phyloP scores from a whole-genome alignment of 177 flowering plant species.

The Telopea speciosissima region DNA sequence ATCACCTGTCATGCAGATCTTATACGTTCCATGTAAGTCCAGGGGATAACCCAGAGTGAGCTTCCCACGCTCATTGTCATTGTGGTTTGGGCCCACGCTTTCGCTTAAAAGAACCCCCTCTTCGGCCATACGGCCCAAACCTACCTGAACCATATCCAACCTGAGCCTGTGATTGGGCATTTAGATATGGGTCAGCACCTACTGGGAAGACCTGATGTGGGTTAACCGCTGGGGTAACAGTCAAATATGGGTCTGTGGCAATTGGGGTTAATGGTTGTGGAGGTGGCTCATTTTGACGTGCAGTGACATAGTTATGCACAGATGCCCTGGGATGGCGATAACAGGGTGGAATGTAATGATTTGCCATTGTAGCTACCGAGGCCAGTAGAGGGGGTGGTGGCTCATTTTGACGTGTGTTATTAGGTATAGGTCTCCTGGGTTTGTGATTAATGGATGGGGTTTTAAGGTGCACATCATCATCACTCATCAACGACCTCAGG shows the following conservation, averaged over 20 bases:
- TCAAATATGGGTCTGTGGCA: too few relatives aligned
- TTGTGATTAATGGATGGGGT: slow-evolving; percentile 12
- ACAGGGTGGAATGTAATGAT: too few relatives aligned
- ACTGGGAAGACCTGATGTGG: too few relatives aligned
- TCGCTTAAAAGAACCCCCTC: slow-evolving; percentile 29
- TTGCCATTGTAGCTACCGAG: too few relatives aligned
- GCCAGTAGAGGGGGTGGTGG: slow-evolving; percentile 3
- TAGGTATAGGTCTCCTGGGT: slow-evolving; percentile 1
- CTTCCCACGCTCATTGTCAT: background rate
- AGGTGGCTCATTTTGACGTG: too few relatives aligned
- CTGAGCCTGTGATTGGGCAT: slow-evolving; percentile 4
- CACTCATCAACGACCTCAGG: slow-evolving; percentile 19
- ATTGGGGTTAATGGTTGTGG: too few relatives aligned
- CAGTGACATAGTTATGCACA: too few relatives aligned
- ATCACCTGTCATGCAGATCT: background rate
- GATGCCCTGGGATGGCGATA: too few relatives aligned
- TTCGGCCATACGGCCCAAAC: slow-evolving; percentile 13
- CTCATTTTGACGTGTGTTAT: slow-evolving; percentile 2
- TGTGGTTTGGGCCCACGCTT: slow-evolving; percentile 18
- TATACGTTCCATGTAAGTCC: background rate
- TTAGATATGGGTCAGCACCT: slow-evolving; percentile 1
- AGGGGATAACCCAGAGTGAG: background rate
- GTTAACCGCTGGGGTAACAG: too few relatives aligned
- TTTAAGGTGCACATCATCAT: background rate
- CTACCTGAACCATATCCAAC: slow-evolving; percentile 16